Evolutionary conservation across 129 eudicot species (phyloP), one percentile per base, ranked within the genome.

Genomic region (Solidago caesia): DNA sequence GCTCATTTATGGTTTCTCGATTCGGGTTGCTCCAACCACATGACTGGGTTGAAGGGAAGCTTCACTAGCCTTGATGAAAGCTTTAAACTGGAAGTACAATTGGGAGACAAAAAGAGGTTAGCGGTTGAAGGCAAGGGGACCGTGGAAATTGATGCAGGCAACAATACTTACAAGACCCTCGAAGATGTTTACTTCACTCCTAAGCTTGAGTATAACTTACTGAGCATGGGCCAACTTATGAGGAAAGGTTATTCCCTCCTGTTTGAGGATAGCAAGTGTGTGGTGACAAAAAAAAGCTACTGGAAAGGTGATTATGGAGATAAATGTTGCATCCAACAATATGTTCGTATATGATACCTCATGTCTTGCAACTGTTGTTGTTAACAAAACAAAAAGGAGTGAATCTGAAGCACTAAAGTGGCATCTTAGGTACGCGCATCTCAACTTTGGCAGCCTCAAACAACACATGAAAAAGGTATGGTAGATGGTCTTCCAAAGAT

Each of bases 221-320:
- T 73, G 3, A 73, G 61, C 60, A 58, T 61, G 16, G 77, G 77
- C 8, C 45, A 72, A 10, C 13, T 72, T 11, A 56, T 72, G 68
- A 8, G 16, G 4, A 73, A 16, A 15, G 77, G 51, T 25, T 29
- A 73, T 29, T 44, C 29, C 26, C 2, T 73, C 4, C 4, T 60
- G 29, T 73, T 61, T 61, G 61, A 73, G 5, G 69, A 73, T 46
- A 45, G 10, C 7, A 11, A 8, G 2, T 61, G 70, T n/a, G 5
- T n/a, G 16, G 39, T 52, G 1, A 45, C 7, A 44, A 43, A 33
- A 10, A 13, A 57, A 46, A 48, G 14, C 4, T n/a, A 39, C 39
- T 2, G 39, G 39, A 29, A 1, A 2, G 39, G 2, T 2, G 2
- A 29, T 29, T 2, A 11, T 48, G 26, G 9, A 47, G 51, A 47